Evolutionary conservation across 768 basidiomycete genomes (phyloP).

Genomic region (Mycena epipterygia): DNA sequence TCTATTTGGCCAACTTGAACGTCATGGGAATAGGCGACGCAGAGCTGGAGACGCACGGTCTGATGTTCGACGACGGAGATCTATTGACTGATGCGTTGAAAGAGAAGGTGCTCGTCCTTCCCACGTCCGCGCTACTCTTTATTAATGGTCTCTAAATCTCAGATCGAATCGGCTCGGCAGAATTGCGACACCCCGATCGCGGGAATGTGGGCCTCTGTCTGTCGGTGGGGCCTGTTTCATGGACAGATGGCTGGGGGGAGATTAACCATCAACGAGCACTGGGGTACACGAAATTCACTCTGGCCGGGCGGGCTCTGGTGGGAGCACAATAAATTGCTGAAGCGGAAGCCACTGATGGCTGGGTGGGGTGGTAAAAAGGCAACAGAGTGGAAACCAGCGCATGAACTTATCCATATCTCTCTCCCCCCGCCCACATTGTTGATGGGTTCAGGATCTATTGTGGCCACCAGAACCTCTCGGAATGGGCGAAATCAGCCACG

Average conservation of each 20-base stretch:
- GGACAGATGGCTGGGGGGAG: slow-evolving; percentile 40
- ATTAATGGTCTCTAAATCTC: slow-evolving; percentile 26
- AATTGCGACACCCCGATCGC: slow-evolving; percentile 11
- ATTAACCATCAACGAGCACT: slow-evolving; percentile 41
- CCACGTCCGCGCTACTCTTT: slow-evolving; percentile 9
- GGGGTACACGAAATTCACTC: slow-evolving; percentile 42
- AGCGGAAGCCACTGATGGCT: slow-evolving; percentile 15
- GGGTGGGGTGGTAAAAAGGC: slow-evolving; percentile 1
- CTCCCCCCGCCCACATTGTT: slow-evolving; percentile 1
- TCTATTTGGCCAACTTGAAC: slow-evolving; percentile 11
- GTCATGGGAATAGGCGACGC: slow-evolving; percentile 10
- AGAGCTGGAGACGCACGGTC: slow-evolving; percentile 14
- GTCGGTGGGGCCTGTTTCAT: slow-evolving; percentile 42
- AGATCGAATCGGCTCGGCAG: slow-evolving; percentile 35
- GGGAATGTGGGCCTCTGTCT: not conserved
- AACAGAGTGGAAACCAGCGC: slow-evolving; percentile 9
- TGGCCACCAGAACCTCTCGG: not conserved
- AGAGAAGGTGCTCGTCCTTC: slow-evolving; percentile 19
- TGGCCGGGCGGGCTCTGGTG: slow-evolving; percentile 31
- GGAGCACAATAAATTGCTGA: slow-evolving; percentile 29
- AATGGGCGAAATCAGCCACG: slow-evolving; percentile 22
- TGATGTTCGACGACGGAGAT: slow-evolving; percentile 31
- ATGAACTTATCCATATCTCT: slow-evolving; percentile 20
- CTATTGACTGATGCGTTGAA: slow-evolving; percentile 27
- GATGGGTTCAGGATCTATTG: slow-evolving; percentile 31